A percentile compares a stretch with the other conserved stretches of the same genome.
phyloP scores from a whole-genome alignment of 2,329 filamentous ascomycete species.

The Aspergillus oerlinghausenensis region DNA sequence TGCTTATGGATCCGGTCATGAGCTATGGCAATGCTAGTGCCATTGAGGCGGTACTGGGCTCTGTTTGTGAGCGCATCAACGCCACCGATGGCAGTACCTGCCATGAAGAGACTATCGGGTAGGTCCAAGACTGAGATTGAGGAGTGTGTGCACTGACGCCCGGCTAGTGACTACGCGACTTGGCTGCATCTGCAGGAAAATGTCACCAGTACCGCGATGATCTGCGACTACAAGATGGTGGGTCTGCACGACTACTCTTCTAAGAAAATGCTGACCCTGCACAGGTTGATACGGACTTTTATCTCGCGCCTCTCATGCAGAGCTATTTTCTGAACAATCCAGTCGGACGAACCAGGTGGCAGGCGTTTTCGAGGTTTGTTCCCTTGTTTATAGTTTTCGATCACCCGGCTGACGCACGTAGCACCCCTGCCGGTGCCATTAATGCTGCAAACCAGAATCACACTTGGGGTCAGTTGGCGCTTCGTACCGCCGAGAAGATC shows the following conservation, averaged over 20 bases:
- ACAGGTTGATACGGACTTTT: not conserved
- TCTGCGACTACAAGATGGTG: conserved; percentile 56
- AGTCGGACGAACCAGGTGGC: not conserved
- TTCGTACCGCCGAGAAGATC: not conserved
- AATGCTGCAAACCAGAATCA: not conserved
- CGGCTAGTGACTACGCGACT: conserved; percentile 55
- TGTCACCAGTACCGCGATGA: conserved; percentile 48
- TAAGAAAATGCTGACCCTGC: not conserved
- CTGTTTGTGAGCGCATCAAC: conserved; percentile 59
- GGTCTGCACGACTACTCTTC: conserved; percentile 6
- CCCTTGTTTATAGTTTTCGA: not conserved
- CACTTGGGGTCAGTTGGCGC: not conserved
- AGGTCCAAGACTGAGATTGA: not conserved
- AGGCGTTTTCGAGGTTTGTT: not conserved
- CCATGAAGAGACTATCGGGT: conserved; percentile 62
- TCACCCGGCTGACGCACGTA: not conserved
- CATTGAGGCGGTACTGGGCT: conserved; percentile 58
- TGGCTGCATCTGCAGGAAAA: conserved; percentile 54
- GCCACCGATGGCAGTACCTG: conserved; percentile 56
- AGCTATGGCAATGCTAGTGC: conserved; percentile 52
- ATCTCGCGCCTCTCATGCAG: not conserved
- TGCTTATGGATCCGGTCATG: conserved; percentile 56
- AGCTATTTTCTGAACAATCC: not conserved
- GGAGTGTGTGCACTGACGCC: not conserved
- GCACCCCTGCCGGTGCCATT: not conserved